Base-by-base conservation (phyloP, 306 rosid genomes). In the Pterocarpus macrocarpus region DNA sequence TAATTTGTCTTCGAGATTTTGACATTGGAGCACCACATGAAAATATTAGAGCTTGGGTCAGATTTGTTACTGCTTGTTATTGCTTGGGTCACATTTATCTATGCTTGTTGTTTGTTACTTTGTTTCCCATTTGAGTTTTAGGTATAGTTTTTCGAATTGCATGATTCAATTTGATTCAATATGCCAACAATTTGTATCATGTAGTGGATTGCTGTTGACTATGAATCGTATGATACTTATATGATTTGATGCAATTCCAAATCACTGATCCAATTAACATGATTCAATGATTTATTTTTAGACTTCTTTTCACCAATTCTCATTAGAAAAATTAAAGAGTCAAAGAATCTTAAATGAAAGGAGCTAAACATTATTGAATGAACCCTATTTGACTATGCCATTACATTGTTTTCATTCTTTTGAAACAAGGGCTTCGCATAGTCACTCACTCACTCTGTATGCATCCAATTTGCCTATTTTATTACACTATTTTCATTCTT, bases 1-100 rank as follows among this genome's bases (percentile, higher is more conserved):
- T 53, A 34, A 28, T 44, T 66, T 84, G 13, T 61, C 43, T 84
- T 82, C 50, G 81, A 91, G 99, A 83, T 87, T 93, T 97, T 81
- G 73, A 82, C 80, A 62, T 35, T 77, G 85, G 82, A 84, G 87
- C 89, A 68, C 94, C 97, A 33, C 88, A 92, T 65, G 97, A 88
- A 85, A 93, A 93, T 84, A 84, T 93, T 78, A 89, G 90, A 84
- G 83, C 85, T 61, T 95, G 97, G 97, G 17, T 91, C 88, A 90
- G 83, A 85, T 87, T 88, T 83, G 89, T 84, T 43, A 81, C 90
- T 52, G 72, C 85, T 76, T 88, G 88, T 89, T 90, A 94, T 87
- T 84, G 78, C 71, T 88, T 69, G 91, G 92, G 98, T 90, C 89
- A 52, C 41, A 41, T 66, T 64, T 16, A 35, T 69, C 16, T 71